Evolutionary conservation across 805 yeast species (phyloP), one percentile per base, ranked within the genome.

Genomic region (Spathaspora passalidarum): DNA sequence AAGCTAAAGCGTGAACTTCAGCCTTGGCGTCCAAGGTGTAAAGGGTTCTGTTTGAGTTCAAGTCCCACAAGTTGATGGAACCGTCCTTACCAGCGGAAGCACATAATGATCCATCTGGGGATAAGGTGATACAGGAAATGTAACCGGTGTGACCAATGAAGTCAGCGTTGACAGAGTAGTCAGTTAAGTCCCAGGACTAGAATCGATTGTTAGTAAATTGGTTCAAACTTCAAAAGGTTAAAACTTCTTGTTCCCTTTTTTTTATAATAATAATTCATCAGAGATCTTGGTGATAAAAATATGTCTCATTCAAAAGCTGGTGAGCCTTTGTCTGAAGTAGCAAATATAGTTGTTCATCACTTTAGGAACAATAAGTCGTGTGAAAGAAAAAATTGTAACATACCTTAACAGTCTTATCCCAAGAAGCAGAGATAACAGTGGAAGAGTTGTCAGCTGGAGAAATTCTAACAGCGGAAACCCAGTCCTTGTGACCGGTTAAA

Each of bases 21-120:
- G 92, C 94, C 75, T 94, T 89, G 65, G 96, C 92, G 66, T 81
- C 79, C 75, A 94, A 83, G 68, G 96, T 84, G 96, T 90, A 92
- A 69, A 91, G 81, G 68, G 91, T 84, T 68, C 77, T 74, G 80
- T 86, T 82, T 65, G 81, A 75, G 81, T 83, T 80, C 78, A 92
- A 82, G 81, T 91, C 95, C 99, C 99, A 94, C 73, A 94, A 84
- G 89, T 88, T 85, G 80, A 94, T 88, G 66, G 85, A 83, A 80
- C 99, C 99, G 73, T 94, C 99, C 84, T 94, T 94, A 77, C 99
- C 99, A 76, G 97, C 98, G 61, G 99, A 91, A 62, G 99, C 98
- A 78, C 95, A 88, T 69, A 94, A 81, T 60, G 99, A 86, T 81
- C 98, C 99, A 80, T 94, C 99, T 80, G 99, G 99, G 59, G 99